Base-by-base conservation (phyloP, 495 filamentous ascomycete genomes). In the Staphylotrichum tortipilum region DNA sequence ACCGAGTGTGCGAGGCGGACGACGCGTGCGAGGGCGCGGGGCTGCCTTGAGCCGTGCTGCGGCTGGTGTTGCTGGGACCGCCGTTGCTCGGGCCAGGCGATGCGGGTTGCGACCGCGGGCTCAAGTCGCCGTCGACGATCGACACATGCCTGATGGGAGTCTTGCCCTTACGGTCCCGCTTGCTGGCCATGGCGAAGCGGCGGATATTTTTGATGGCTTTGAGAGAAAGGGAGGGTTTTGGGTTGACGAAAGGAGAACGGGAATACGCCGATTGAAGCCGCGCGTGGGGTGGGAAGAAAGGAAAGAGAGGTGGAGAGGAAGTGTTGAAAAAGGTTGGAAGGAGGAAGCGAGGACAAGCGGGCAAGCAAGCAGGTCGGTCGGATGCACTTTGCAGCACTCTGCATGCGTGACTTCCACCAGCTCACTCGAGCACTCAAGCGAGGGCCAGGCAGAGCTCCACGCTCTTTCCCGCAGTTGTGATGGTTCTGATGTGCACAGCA, bases 231-330 rank as follows among this genome's bases (percentile, higher is more conserved):
- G 10, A 21, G 8, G 3, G 11, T 18, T 46, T 37, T 37, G 37
- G 23, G 40, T 41, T 38, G 44, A 15, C 47, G 50, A 40, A 10
- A 18, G n/a, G n/a, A n/a, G n/a, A n/a, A n/a, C n/a, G n/a, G n/a
- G n/a, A n/a, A n/a, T n/a, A n/a, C n/a, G n/a, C n/a, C n/a, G n/a
- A n/a, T n/a, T n/a, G n/a, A n/a, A n/a, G n/a, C n/a, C n/a, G n/a
- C n/a, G n/a, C 12, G 31, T 29, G 40, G 23, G 8, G 34, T 17
- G 9, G 7, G 26, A 31, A 24, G 9, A 15, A n/a, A 26, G 31
- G 0, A 14, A 21, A 43, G 8, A 30, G 30, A 30, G 7, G 29
- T 29, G 24, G 24, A 15, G 21, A 18, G 4, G 12, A 23, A 11
- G 24, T 43, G 24, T 19, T 46, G 33, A 49, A 54, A 24, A 36